Evolutionary conservation across 768 basidiomycete genomes (phyloP).

Genomic region (Heimioporus sp.): DNA sequence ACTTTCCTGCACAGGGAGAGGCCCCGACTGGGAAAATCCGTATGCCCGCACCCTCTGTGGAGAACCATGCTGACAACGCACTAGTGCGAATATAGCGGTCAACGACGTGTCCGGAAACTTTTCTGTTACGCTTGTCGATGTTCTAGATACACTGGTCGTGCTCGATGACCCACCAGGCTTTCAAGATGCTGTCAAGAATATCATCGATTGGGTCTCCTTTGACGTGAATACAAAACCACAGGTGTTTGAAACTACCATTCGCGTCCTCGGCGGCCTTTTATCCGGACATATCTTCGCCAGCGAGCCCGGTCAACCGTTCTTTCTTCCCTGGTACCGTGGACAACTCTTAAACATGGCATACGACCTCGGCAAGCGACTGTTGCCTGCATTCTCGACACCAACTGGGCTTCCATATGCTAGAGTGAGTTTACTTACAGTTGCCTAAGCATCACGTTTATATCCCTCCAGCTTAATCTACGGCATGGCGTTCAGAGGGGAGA

Average conservation of each 20-base stretch:
- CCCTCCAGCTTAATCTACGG: constrained; percentile 71
- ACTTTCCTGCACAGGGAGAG: constrained; percentile 80
- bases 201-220: constrained; percentile 83
- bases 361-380: constrained; percentile 81
- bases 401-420: constrained; percentile 93
- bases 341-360: constrained; percentile 79
- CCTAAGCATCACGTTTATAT: constrained; percentile 2
- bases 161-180: constrained; percentile 77
- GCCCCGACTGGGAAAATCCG: constrained; percentile 86
- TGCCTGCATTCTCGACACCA: constrained; percentile 89
- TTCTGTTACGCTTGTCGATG: constrained; percentile 79
- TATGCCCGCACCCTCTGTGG: constrained; percentile 38
- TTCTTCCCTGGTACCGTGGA: constrained; percentile 80
- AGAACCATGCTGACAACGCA: constrained; percentile 12
- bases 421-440: constrained; percentile 37
- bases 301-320: constrained; percentile 60
- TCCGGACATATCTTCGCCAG: constrained; percentile 85
- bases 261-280: constrained; percentile 86
- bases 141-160: constrained; percentile 89
- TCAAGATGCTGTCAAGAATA: constrained; percentile 77
- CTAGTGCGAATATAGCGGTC: constrained; percentile 65
- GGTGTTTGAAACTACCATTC: constrained; percentile 96
- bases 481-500: constrained; percentile 77
- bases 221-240: constrained; percentile 96
- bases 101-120: constrained; percentile 97